Evolutionary conservation across 495 filamentous ascomycete species (phyloP), one percentile per base, ranked within the genome.

Genomic region (Talaromyces nanjingensis): DNA sequence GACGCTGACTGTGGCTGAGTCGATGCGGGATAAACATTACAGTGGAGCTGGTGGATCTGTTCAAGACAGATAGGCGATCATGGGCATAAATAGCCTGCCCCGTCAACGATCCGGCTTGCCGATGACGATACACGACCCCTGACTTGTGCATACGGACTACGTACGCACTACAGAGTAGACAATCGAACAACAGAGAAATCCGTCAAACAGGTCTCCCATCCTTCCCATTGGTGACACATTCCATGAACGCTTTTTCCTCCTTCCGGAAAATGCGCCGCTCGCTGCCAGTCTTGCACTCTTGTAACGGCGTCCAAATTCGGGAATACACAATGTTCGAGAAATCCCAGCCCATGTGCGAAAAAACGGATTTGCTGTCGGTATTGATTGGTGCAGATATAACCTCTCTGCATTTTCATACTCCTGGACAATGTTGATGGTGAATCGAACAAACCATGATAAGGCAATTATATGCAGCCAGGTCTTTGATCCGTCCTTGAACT

Each of bases 31-130:
- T 14, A 29, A 29, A 49, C 45, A 42, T 49, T 49, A 20, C 16
- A 1, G 45, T 49, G 45, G 45, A 49, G n/a, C 45, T 20, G 16
- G 45, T 49, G 45, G 45, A 49, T 49, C 45, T 18, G n/a, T 49
- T 9, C 22, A 8, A 49, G 45, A 12, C 18, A 20, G 16, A 49
- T 56, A 56, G 53, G 53, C 53, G 24, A 56, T 56, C 24, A 56
- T 3, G 24, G n/a, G 20, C 22, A 27, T 14, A 14, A 56, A 27
- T 56, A 54, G 49, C 16, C 22, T 56, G 53, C 1, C 24, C 20
- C 53, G 22, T 56, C 22, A 56, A 16, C 27, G 53, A 29, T 56
- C 53, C 53, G 53, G 53, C 53, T 56, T 56, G 53, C 53, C 53
- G 53, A 29, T 29, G 53, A 27, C 24, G 0, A 56, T 56, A 6